Percentiles rank a stretch among this genome's conserved stretches.
Evolutionary conservation across 2,329 filamentous ascomycete genomes (phyloP).

Genomic region (Pezicula carpinea): DNA sequence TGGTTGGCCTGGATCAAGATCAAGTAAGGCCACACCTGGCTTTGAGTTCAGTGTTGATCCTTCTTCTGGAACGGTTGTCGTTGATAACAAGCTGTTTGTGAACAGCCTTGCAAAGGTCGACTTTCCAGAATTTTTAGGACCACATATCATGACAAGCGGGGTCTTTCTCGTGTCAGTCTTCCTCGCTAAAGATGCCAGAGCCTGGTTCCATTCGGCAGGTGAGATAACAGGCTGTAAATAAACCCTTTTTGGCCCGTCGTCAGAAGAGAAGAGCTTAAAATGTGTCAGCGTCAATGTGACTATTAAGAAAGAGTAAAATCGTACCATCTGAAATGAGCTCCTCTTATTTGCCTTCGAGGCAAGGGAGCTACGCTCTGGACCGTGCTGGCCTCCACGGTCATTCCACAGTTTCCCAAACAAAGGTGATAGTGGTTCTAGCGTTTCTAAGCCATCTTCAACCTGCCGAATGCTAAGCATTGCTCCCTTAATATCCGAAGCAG

Average conservation of each 20-base stretch:
- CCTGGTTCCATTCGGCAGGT: slow-evolving; percentile 55
- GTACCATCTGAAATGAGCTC: slow-evolving; percentile 47
- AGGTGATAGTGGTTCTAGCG: slow-evolving; percentile 57
- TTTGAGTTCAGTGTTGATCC: slow-evolving; percentile 15
- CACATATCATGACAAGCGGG: slow-evolving; percentile 54
- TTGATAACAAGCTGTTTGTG: slow-evolving; percentile 55
- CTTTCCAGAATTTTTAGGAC: slow-evolving; percentile 69
- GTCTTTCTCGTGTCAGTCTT: slow-evolving; percentile 29
- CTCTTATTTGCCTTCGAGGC: slow-evolving; percentile 15
- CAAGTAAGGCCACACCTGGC: slow-evolving; percentile 49
- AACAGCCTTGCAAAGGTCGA: slow-evolving; percentile 68
- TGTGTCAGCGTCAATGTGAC: slow-evolving; percentile 18
- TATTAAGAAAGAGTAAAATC: not conserved
- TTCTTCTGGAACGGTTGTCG: slow-evolving; percentile 19
- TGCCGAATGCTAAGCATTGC: slow-evolving; percentile 55
- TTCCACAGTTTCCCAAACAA: slow-evolving; percentile 66
- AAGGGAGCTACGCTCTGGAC: slow-evolving; percentile 8
- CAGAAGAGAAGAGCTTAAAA: slow-evolving; percentile 46
- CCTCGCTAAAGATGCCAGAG: slow-evolving; percentile 22
- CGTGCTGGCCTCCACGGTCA: slow-evolving; percentile 29
- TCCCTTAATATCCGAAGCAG: slow-evolving; percentile 35
- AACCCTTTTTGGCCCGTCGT: slow-evolving; percentile 45
- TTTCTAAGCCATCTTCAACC: slow-evolving; percentile 41
- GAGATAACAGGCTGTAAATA: slow-evolving; percentile 50
- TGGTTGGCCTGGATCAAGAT: slow-evolving; percentile 73